A percentile compares a stretch with the other conserved stretches of the same genome.
Conservation (phyloP, 805 yeast genomes). For the Barnettozyma pratensis region DNA sequence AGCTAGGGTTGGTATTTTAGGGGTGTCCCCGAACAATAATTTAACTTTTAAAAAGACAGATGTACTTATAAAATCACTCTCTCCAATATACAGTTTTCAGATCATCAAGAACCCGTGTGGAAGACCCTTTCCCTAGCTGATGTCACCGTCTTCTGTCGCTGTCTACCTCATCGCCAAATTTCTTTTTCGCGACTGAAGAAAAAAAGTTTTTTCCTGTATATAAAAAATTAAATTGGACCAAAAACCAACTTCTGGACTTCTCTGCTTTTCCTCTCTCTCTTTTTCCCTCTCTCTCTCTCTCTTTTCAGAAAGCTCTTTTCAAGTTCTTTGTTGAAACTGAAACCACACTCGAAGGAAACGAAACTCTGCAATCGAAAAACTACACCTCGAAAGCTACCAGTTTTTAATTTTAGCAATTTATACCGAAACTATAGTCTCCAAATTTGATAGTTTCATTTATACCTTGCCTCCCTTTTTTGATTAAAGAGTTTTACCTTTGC, state of each 20-base stretch:
- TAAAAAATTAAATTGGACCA: constrained; percentile 5
- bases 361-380: constrained; percentile 4
- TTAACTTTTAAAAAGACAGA: no score
- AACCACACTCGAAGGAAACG: constrained; percentile 1
- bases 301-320: constrained; percentile 27
- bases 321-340: constrained; percentile 11
- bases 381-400: background rate
- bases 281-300: constrained; percentile 27
- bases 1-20: background rate
- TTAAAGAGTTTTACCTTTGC: constrained; percentile 1
- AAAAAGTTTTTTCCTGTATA: constrained; percentile 9
- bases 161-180: constrained; percentile 10
- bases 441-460: constrained; percentile 2
- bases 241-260: constrained; percentile 6
- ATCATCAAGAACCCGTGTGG: background rate
- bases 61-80: no score
- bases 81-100: background rate
- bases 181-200: background rate
- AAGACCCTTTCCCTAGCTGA: background rate
- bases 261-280: constrained; percentile 21
- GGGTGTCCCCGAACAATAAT: no score
- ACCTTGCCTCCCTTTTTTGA: background rate
- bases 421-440: constrained; percentile 9
- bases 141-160: background rate
- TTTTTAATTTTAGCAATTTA: background rate